Base-by-base conservation (phyloP, 1,284 basidiomycete genomes). In the Hemileia vastatrix region DNA sequence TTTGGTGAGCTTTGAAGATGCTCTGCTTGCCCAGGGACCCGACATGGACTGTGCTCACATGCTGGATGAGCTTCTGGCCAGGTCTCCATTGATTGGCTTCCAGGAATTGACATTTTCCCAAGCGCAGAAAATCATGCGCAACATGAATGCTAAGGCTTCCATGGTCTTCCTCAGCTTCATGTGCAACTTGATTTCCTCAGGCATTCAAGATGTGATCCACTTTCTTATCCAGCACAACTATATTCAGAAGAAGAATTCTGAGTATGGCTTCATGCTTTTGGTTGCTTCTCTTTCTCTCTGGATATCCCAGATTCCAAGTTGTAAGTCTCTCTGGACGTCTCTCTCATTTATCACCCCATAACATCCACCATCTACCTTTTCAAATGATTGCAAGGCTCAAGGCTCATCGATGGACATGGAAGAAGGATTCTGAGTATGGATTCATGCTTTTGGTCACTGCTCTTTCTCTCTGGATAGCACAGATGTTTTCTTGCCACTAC, bases 71-170 rank as follows among this genome's bases (percentile, higher is more conserved):
- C 81, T 99, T 67, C 77, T 99, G 47, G 76, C 79, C 47, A 85
- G 83, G 70, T 97, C 95, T 78, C 84, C 87, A 71, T 83, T 84
- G 19, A 95, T 97, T 57, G 94, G 94, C 13, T 98, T 98, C 74
- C 94, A 98, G 76, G 94, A 94, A 13, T 91, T 86, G 49, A 92
- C 88, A 58, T 79, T 99, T 4, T 86, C 87, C 1, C 84, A 82
- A 69, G 94, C 94, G 0, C n/a, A n/a, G n/a, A n/a, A n/a, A n/a
- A n/a, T n/a, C n/a, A n/a, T n/a, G n/a, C n/a, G n/a, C n/a, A n/a
- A n/a, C n/a, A n/a, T n/a, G n/a, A n/a, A n/a, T n/a, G n/a, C n/a
- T n/a, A n/a, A n/a, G n/a, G n/a, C n/a, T n/a, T 70, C 68, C 54
- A 71, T 67, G 48, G 72, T 76, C 63, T 71, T 76, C 23, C 70